Base-by-base conservation (phyloP, 1,284 basidiomycete genomes). In the Spongispora temasekensis region DNA sequence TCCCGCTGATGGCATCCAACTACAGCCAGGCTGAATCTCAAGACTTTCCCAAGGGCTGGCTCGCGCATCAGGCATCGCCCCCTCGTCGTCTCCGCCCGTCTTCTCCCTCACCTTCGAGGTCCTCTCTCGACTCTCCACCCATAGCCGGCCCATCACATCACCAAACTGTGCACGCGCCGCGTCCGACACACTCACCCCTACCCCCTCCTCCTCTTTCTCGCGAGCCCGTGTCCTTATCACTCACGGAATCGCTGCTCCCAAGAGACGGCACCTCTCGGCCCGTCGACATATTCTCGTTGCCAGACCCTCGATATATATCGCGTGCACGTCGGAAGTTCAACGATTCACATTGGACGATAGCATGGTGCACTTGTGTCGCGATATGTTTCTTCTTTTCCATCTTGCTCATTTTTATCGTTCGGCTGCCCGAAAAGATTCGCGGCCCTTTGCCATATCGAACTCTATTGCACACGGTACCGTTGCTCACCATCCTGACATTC, bases 381-480 rank as follows among this genome's bases (percentile, higher is more conserved):
- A 68, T 84, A 64, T 90, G 85, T 67, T 68, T 87, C 46, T 72
- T 91, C 65, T 85, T 82, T 63, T 86, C 83, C 59, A 72, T 91
- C 65, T 73, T 92, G 54, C 77, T 88, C 40, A 80, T 91, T 53
- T 86, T 89, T 74, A 73, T 86, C 60, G 78, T 77, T 40, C 68
- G 62, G 53, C 68, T 71, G 42, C 83, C 84, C 15, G 61, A 61
- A 23, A 71, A 72, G 55, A 81, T 82, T 17, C 54, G 7, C 23
- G 70, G 65, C 23, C 79, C 79, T 53, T 75, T 75, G 34, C 89
- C 91, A 32, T 95, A 93, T 72, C 85, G 84, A 51, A 89, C 89
- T 3, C 76, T 95, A 21, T 75, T 96, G 54, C 91, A 93, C 65
- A 93, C 93, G 5, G 83, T 97, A 21, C 95, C 95, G 2, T 79